These are phyloP conservation scores for Vicia sativa DNA, from an alignment of 306 rosid species.

Conservation along the genomic window DNA sequence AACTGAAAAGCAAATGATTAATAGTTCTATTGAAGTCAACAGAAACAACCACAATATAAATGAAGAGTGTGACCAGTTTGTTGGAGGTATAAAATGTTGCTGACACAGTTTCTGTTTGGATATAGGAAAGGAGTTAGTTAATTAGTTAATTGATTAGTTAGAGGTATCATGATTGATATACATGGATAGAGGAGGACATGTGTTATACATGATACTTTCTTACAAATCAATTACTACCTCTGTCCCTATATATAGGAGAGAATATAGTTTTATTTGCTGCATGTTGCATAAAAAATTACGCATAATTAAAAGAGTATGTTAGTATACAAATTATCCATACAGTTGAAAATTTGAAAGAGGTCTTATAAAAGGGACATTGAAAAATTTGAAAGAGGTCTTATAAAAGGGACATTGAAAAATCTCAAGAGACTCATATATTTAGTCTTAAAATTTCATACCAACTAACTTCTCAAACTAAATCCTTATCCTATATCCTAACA, in stretches of 20 bases:
- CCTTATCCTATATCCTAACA: background rate
- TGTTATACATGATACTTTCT: background rate
- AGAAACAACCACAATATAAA: background rate
- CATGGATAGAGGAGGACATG: background rate
- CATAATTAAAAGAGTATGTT: background rate
- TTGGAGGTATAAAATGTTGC: background rate
- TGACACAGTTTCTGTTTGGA: background rate
- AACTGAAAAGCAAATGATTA: conserved; percentile 12
- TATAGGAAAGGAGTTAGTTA: background rate
- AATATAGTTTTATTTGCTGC: background rate
- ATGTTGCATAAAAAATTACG: background rate
- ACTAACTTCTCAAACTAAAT: background rate
- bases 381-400: background rate
- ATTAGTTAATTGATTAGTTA: background rate
- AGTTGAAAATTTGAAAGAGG: background rate
- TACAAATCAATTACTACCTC: background rate
- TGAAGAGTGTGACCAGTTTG: background rate
- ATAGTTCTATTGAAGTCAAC: conserved; percentile 9
- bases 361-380: background rate
- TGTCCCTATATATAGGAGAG: background rate
- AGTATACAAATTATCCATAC: background rate
- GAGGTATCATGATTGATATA: background rate
- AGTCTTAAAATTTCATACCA: no score
- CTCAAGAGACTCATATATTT: background rate
- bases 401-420: background rate